Evolutionary conservation across 1,284 basidiomycete genomes (phyloP).

Genomic region (Phellopilus nigrolimitatus): DNA sequence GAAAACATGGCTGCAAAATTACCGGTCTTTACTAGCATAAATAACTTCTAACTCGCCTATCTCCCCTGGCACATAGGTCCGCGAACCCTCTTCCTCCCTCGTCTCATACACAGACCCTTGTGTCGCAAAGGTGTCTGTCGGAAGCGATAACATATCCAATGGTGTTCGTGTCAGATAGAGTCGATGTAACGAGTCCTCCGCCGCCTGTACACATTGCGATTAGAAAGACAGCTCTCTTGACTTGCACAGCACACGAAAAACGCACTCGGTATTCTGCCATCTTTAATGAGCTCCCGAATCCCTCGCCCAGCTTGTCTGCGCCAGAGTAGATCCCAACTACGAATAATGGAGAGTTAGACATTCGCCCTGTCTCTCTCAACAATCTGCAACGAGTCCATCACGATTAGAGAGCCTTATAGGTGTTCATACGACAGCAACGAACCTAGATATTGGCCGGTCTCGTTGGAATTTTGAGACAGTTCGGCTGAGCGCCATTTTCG

Average conservation of each 20-base stretch:
- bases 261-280: conserved; percentile 95
- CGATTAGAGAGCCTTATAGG: not conserved
- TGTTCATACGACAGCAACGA: conserved; percentile 20
- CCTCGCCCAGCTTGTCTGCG: conserved; percentile 88
- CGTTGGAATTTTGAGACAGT: conserved; percentile 77
- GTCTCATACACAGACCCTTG: conserved; percentile 43
- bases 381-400: conserved; percentile 39
- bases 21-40: conserved; percentile 45
- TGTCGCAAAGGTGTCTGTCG: conserved; percentile 62
- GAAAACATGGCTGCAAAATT: conserved; percentile 13
- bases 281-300: conserved; percentile 85
- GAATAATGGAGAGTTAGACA: conserved; percentile 86
- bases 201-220: conserved; percentile 47
- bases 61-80: conserved; percentile 48
- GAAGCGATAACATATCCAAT: conserved; percentile 57
- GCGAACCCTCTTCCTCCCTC: conserved; percentile 30
- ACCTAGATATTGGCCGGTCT: conserved; percentile 73
- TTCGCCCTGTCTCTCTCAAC: conserved; percentile 88
- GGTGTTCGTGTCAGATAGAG: conserved; percentile 78
- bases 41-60: conserved; percentile 60
- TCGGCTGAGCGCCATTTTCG: conserved; percentile 74
- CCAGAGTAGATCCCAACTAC: conserved; percentile 93
- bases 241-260: conserved; percentile 17
- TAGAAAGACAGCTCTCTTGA: conserved; percentile 10
- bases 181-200: conserved; percentile 78